Base-by-base conservation (phyloP, 768 basidiomycete species). In the Plicaturopsis crispa region DNA sequence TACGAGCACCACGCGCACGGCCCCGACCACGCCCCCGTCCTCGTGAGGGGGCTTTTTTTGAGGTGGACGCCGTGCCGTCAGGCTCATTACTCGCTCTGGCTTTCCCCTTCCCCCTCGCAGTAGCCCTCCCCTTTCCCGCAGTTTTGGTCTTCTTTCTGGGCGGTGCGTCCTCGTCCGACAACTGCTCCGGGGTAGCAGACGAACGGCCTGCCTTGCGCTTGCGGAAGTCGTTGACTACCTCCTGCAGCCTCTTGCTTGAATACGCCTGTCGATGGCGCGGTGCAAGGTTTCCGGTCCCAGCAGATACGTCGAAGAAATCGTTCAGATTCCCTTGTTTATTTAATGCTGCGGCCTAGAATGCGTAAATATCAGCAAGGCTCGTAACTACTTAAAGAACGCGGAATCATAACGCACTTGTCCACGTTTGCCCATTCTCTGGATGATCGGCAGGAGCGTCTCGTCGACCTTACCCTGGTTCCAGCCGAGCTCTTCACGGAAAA, bases 391-490 rank as follows among this genome's bases (percentile, higher is more conserved):
- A 40, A 39, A 12, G 23, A 16, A 16, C 13, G 17, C 30, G 10
- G 34, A 13, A 28, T 33, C 39, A 17, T 17, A 21, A 48, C 65
- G 38, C 41, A 81, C 86, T 63, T 90, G 83, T 16, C 72, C 73
- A 18, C 90, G 83, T 51, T 82, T 82, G 45, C 77, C 83, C 68
- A 94, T 84, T 49, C 77, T 85, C 48, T 86, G 89, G 31, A 97
- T 86, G 50, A 96, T 89, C 12, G 93, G 93, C 32, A 90, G 63
- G n/a, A 97, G 63, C 20, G 91, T 70, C 35, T 94, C 90, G 51
- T 96, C 89, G 1, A 90, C 88, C 62, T 94, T 96, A 16, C 57
- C 56, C 47, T 81, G 73, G 11, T 67, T 62, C 93, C 93, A 97
- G 10, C 80, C 73, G 7, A 97, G 69, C 50, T 96, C 92, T 37